Evolutionary conservation across 257 asterid species (phyloP), one percentile per base, ranked within the genome.

Genomic region (Solanum pennellii): DNA sequence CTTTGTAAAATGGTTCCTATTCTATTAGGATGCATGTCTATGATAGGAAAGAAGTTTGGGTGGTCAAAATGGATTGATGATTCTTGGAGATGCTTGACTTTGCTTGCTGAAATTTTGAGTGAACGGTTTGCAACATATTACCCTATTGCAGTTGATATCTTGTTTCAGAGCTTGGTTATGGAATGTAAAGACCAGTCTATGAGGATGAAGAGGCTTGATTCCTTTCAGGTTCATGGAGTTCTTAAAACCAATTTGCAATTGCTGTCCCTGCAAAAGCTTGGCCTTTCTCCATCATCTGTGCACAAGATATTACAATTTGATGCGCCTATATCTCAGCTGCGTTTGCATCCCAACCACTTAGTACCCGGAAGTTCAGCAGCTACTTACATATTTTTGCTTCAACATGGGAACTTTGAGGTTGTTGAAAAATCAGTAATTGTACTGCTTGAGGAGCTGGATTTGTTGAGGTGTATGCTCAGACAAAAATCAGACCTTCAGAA

Each of bases 1-100:
- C 99, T 97, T 88, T 93, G 96, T 88, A 92, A 91, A 86, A 97
- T 97, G 97, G 95, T 95, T 87, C 98, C 98, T 85, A 92, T 89
- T 88, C 88, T 97, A 85, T 90, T 95, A 86, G 91, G 95, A 90
- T 95, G 99, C 92, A 91, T 97, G 87, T 95, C 98, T 25, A 90
- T 92, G 90, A 87, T 97, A 56, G 99, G 99, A 84, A 95, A 92
- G 91, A 97, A 93, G 93, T 97, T 92, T 90, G 99, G 99, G 52
- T 97, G 98, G 98, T 95, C 97, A 45, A 92, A 91, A 90, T 97
- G 99, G 99, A 92, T 94, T 73, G 98, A 93, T 91, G 96, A 97
- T 93, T 95, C 98, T 68, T 97, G 99, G 99, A 95, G 93, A 93
- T 95, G 99, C 93, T 94, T 96, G 95, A 97, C 99, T 83, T 91